These are phyloP conservation scores for Clohesyomyces aquaticus DNA, from an alignment of 495 filamentous ascomycete genomes.

Conservation along the genomic window DNA sequence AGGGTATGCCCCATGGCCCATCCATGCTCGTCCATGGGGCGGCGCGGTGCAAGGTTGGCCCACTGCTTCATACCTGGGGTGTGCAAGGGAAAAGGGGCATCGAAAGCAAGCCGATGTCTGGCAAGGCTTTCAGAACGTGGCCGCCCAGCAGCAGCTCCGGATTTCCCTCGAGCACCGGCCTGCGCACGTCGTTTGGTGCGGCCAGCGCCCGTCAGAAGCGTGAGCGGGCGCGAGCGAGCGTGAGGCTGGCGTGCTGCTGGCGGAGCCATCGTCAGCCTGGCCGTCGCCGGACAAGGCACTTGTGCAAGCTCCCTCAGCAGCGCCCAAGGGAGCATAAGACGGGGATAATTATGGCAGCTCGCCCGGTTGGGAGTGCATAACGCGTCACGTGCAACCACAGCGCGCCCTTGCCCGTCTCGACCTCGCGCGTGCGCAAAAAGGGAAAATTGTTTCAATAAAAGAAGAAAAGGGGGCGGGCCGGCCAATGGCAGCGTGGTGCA, in stretches of 20 bases:
- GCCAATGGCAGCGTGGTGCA: constrained; percentile 16
- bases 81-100: constrained; percentile 23
- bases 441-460: constrained; percentile 29
- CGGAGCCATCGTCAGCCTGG: constrained; percentile 13
- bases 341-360: constrained; percentile 10
- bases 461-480: constrained; percentile 18
- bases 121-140: constrained; percentile 37
- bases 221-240: too few species aligned
- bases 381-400: constrained; percentile 27
- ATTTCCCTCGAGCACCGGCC: background rate
- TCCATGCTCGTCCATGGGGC: background rate
- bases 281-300: constrained; percentile 21
- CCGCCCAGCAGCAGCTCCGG: constrained; percentile 3
- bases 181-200: background rate
- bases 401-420: background rate
- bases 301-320: constrained; percentile 16
- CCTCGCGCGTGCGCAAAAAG: background rate
- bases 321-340: constrained; percentile 4
- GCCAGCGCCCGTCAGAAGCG: too few species aligned
- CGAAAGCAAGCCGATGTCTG: constrained; percentile 9
- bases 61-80: constrained; percentile 1
- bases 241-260: background rate
- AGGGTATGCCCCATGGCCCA: constrained; percentile 9
- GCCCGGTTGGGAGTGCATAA: constrained; percentile 15
- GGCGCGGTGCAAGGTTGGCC: constrained; percentile 11